phyloP scores from a whole-genome alignment of 2,329 filamentous ascomycete species.

The Cladosporium colombiae region DNA sequence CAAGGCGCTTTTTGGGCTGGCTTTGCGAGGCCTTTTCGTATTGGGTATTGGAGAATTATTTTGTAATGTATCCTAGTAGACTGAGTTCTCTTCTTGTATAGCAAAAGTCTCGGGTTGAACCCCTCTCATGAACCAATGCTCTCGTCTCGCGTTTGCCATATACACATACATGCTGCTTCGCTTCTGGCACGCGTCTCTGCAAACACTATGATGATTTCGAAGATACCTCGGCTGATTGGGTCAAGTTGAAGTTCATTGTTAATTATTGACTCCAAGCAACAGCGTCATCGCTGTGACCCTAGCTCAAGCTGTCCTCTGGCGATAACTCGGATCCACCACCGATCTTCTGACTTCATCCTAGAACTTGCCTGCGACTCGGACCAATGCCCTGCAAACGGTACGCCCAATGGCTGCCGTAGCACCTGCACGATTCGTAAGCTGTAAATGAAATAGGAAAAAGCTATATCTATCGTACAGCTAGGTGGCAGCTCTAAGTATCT shows the following conservation, averaged over 20 bases:
- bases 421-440: slow-evolving; percentile 11
- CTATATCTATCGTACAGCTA: not conserved
- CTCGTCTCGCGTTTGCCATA: not conserved
- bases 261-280: not conserved
- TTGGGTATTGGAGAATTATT: not conserved
- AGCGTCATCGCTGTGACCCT: not conserved
- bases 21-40: not conserved
- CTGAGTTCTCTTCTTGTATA: slow-evolving; percentile 1
- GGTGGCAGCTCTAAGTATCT: not conserved
- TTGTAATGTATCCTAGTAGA: slow-evolving; percentile 17
- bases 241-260: not conserved
- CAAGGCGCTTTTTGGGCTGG: not conserved
- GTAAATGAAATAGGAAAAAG: not conserved
- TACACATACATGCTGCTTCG: not conserved
- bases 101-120: not conserved
- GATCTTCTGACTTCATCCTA: slow-evolving; percentile 17
- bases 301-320: not conserved
- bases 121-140: not conserved
- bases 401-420: not conserved
- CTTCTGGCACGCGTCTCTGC: not conserved
- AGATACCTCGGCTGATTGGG: not conserved
- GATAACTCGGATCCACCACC: not conserved
- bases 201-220: not conserved
- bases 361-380: not conserved
- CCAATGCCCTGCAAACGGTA: not conserved